Conservation (phyloP, 768 basidiomycete species). For the Leucosporidium creatinivorum region DNA sequence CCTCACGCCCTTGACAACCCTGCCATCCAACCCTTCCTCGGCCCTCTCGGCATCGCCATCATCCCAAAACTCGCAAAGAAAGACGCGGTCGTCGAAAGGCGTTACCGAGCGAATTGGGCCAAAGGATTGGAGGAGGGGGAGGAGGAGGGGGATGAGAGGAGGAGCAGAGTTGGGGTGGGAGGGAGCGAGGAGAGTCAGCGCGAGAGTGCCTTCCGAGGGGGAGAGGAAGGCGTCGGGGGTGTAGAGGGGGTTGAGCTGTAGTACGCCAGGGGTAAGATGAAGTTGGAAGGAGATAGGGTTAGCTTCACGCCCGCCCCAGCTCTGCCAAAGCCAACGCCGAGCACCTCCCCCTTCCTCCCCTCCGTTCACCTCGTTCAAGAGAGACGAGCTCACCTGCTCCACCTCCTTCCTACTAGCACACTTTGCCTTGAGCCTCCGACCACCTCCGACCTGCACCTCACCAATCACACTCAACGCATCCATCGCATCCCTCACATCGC, state of each 20-base stretch:
- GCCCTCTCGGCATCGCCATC: conserved; percentile 55
- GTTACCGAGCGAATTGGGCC: conserved; percentile 8
- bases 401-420: too few species aligned
- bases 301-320: too few species aligned
- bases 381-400: too few species aligned
- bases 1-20: conserved; percentile 48
- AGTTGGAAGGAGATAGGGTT: neutral
- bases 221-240: conserved; percentile 17
- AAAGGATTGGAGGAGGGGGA: conserved; percentile 42
- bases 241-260: conserved; percentile 3
- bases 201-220: conserved; percentile 19
- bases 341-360: too few species aligned
- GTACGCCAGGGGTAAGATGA: too few species aligned
- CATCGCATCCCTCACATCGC: conserved; percentile 22
- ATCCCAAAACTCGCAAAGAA: conserved; percentile 66
- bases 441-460: too few species aligned
- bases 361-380: too few species aligned
- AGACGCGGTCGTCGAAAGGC: conserved; percentile 36
- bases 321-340: too few species aligned
- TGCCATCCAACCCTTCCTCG: conserved; percentile 49
- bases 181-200: conserved; percentile 5
- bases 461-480: neutral
- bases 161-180: neutral
- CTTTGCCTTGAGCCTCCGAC: too few species aligned
- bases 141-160: conserved; percentile 36